A percentile compares a stretch with the other conserved stretches of the same genome.
Conservation (phyloP, 306 rosid genomes). For the Malus fusca region DNA sequence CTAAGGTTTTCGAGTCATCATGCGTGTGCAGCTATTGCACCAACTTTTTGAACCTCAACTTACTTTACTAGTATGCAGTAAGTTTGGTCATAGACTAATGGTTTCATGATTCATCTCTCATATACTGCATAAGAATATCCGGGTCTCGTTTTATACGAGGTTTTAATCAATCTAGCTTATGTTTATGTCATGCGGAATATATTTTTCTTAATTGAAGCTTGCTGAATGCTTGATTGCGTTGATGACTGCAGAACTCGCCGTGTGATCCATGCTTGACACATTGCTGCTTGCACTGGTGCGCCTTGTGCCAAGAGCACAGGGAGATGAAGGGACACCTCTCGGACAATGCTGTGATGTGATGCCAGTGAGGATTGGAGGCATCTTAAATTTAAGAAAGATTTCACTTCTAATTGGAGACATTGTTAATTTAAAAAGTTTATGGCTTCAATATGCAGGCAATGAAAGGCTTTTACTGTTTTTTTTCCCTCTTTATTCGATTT, state of each 20-base stretch:
- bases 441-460: background rate
- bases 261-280: constrained; percentile 89
- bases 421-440: background rate
- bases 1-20: no score
- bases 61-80: background rate
- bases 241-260: constrained; percentile 62
- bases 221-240: background rate
- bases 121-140: background rate
- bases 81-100: background rate
- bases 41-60: background rate
- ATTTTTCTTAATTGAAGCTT: background rate
- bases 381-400: no score
- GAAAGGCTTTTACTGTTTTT: background rate
- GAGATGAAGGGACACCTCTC: constrained; percentile 55
- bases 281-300: constrained; percentile 95
- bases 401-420: no score
- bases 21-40: background rate
- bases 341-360: no score
- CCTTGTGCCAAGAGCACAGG: constrained; percentile 93
- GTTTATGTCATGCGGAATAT: constrained; percentile 3
- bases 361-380: no score
- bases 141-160: background rate
- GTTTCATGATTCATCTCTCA: background rate
- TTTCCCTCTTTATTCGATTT: no score
- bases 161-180: constrained; percentile 20